Evolutionary conservation across 148 eudicot genomes (phyloP).

Genomic region (Diospyros kaki): DNA sequence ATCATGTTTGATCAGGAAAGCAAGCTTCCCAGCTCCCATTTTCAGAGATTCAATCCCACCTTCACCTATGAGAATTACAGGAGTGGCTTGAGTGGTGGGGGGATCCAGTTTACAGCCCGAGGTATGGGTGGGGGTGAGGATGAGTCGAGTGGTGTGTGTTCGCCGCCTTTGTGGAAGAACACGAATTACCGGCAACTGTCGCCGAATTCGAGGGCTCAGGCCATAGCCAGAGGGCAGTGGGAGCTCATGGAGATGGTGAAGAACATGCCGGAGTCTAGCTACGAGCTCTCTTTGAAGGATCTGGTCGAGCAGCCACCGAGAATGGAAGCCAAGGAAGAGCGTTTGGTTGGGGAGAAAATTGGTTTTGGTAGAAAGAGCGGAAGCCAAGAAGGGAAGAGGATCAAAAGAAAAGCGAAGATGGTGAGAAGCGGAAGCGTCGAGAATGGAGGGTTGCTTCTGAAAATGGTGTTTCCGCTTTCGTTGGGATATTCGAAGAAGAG

Average conservation of each 20-base stretch:
- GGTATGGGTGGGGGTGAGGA: slow-evolving; percentile 34
- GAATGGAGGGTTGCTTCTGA: slow-evolving; percentile 51
- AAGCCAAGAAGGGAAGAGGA: slow-evolving; percentile 7
- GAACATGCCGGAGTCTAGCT: slow-evolving; percentile 68
- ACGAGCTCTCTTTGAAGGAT: slow-evolving; percentile 70
- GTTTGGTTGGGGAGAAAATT: slow-evolving; percentile 24
- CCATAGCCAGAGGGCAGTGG: slow-evolving; percentile 63
- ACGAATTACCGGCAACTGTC: slow-evolving; percentile 29
- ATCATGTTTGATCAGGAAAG: slow-evolving; percentile 47
- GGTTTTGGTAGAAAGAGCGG: neutral
- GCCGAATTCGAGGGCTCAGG: slow-evolving; percentile 48
- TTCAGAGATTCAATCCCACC: slow-evolving; percentile 36
- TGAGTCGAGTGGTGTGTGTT: slow-evolving; percentile 32
- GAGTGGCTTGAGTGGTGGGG: slow-evolving; percentile 20
- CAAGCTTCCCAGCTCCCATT: slow-evolving; percentile 25
- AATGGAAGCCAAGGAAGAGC: slow-evolving; percentile 16
- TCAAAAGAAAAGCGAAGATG: slow-evolving; percentile 37
- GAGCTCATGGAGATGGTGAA: slow-evolving; percentile 85
- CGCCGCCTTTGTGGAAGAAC: slow-evolving; percentile 71
- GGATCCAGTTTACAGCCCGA: slow-evolving; percentile 34
- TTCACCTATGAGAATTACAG: slow-evolving; percentile 20
- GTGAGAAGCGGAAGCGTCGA: slow-evolving; percentile 45
- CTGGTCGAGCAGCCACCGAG: slow-evolving; percentile 42
- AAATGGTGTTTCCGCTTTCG: slow-evolving; percentile 55
- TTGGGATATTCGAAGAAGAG: slow-evolving; percentile 32